These are phyloP conservation scores for Scolecobasidium constrictum DNA, from an alignment of 2,329 filamentous ascomycete species.

Conservation along the genomic window DNA sequence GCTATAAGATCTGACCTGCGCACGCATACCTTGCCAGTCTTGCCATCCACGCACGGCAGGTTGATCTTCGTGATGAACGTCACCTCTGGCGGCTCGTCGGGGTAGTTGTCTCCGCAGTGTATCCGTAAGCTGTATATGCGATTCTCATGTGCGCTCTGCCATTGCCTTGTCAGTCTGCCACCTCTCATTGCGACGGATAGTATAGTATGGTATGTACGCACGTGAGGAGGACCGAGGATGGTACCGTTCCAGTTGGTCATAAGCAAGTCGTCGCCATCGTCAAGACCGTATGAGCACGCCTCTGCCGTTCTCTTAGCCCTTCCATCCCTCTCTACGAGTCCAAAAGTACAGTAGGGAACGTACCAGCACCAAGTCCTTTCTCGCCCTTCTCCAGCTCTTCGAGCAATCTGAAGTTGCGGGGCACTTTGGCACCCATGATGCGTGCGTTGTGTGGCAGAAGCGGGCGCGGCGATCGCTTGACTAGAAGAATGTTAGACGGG, in stretches of 20 bases:
- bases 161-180: background rate
- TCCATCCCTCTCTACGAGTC: background rate
- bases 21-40: conserved; percentile 55
- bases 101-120: conserved; percentile 83
- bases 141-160: conserved; percentile 89
- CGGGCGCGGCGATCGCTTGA: background rate
- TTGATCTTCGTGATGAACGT: conserved; percentile 93
- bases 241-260: conserved; percentile 99
- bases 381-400: conserved; percentile 99
- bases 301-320: conserved; percentile 45
- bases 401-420: conserved; percentile 89
- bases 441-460: background rate
- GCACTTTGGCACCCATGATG: conserved; percentile 62
- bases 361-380: conserved; percentile 88
- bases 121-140: conserved; percentile 98
- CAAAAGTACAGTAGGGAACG: too few relatives aligned
- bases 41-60: conserved; percentile 81
- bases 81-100: conserved; percentile 77
- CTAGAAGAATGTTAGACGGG: background rate
- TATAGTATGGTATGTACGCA: conserved; percentile 36
- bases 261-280: conserved; percentile 84
- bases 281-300: conserved; percentile 92
- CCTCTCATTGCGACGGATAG: background rate
- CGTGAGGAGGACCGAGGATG: conserved; percentile 90
- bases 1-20: conserved; percentile 3